phyloP scores from a whole-genome alignment of 2,329 filamentous ascomycete species.

The Trichophyton mentagrophytes region DNA sequence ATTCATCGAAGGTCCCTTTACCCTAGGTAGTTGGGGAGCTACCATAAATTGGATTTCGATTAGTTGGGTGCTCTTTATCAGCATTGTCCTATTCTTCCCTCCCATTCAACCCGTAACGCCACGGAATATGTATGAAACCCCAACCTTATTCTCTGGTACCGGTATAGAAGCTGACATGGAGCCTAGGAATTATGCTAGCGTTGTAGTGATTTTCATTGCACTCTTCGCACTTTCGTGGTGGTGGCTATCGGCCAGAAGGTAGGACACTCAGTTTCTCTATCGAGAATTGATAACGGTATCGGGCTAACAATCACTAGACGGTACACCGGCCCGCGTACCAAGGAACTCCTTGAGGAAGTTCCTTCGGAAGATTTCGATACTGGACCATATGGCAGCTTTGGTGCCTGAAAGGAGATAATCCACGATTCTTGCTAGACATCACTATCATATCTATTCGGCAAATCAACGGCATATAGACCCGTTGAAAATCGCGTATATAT shows the following conservation, averaged over 20 bases:
- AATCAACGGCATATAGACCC: no score
- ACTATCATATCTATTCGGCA: no score
- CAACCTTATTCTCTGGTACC: not conserved
- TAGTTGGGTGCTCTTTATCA: constrained; percentile 52
- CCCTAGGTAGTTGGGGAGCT: constrained; percentile 43
- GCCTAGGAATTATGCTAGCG: constrained; percentile 37
- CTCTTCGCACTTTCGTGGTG: constrained; percentile 41
- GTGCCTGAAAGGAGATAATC: not conserved
- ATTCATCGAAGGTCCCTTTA: constrained; percentile 47
- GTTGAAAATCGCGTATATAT: no score
- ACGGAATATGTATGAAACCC: constrained; percentile 34
- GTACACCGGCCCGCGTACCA: constrained; percentile 48
- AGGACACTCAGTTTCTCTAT: constrained; percentile 10
- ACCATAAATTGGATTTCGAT: constrained; percentile 45
- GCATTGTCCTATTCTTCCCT: constrained; percentile 46
- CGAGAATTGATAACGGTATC: not conserved
- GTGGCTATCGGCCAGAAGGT: constrained; percentile 32
- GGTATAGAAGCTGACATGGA: constrained; percentile 4
- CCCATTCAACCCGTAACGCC: constrained; percentile 35
- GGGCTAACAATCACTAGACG: constrained; percentile 27
- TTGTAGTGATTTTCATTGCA: constrained; percentile 35
- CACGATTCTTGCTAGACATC: not conserved
- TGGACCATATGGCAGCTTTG: not conserved
- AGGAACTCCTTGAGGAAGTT: constrained; percentile 33
- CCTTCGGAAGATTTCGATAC: constrained; percentile 22